phyloP scores from a whole-genome alignment of 75 land plant genomes.

The Adiantum capillusveneris region DNA sequence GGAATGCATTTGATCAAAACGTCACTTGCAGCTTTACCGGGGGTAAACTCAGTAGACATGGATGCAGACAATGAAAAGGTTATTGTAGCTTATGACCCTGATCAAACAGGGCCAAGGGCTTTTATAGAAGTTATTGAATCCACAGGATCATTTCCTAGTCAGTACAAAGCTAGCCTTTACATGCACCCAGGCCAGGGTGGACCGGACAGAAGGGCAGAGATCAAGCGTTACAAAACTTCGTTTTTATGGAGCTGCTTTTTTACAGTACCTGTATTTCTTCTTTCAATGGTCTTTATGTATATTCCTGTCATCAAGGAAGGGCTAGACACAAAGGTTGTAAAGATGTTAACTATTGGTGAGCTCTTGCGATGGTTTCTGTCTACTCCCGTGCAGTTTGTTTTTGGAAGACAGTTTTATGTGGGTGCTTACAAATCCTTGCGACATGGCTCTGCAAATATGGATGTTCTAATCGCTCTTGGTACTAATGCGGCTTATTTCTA shows the following conservation, averaged over 20 bases:
- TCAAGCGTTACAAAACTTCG: conserved; percentile 34
- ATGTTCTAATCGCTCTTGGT: conserved; percentile 54
- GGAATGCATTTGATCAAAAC: conserved; percentile 31
- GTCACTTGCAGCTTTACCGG: conserved; percentile 46
- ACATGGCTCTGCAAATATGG: conserved; percentile 58
- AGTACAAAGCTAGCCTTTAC: conserved; percentile 52
- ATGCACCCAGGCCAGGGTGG: conserved; percentile 42
- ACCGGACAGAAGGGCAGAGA: conserved; percentile 46
- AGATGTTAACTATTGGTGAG: conserved; percentile 60
- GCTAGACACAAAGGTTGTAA: conserved; percentile 41
- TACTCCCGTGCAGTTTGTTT: conserved; percentile 84
- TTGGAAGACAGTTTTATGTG: conserved; percentile 64
- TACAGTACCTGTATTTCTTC: conserved; percentile 72
- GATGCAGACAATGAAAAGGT: conserved; percentile 32
- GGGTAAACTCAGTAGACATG: conserved; percentile 66
- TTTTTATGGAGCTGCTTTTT: conserved; percentile 83
- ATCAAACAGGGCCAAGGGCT: conserved; percentile 74
- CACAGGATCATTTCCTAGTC: conserved; percentile 28
- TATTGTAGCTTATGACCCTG: conserved; percentile 64
- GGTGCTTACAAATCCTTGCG: conserved; percentile 51
- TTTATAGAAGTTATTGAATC: conserved; percentile 60
- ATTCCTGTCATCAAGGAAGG: conserved; percentile 51
- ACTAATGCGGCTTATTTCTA: conserved; percentile 76
- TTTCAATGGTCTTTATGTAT: conserved; percentile 89
- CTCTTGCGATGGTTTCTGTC: conserved; percentile 78